A percentile compares a stretch with the other conserved stretches of the same genome.
These are phyloP conservation scores for Didymella exigua DNA, from an alignment of 2,329 filamentous ascomycete species.

Conservation along the genomic window DNA sequence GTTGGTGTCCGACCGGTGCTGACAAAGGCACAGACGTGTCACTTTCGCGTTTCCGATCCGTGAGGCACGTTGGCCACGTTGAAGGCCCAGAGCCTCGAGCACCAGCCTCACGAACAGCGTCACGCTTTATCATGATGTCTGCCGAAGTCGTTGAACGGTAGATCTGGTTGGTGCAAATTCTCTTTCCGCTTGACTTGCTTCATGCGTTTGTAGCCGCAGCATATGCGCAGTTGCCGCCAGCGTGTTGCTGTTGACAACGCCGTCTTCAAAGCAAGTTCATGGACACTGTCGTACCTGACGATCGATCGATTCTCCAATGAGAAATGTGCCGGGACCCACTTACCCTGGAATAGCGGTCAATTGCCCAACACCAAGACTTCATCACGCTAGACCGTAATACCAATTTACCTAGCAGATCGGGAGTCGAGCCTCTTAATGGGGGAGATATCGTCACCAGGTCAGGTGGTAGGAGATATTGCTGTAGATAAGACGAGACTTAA, in stretches of 20 bases:
- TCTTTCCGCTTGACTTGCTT: neutral
- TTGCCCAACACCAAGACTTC: conserved; percentile 15
- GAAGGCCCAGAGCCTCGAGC: neutral
- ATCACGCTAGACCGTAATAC: conserved; percentile 9
- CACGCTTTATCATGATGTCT: conserved; percentile 1
- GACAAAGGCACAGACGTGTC: conserved; percentile 13
- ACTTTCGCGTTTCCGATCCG: conserved; percentile 14
- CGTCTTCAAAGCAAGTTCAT: conserved; percentile 1
- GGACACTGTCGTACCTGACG: conserved; percentile 6
- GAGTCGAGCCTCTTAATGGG: conserved; percentile 7
- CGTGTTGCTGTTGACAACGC: conserved; percentile 7
- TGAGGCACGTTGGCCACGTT: conserved; percentile 14
- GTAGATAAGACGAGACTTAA: neutral
- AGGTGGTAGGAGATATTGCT: neutral
- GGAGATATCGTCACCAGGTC: conserved; percentile 6
- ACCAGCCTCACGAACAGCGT: neutral
- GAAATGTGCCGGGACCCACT: conserved; percentile 8
- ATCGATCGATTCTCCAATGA: conserved; percentile 13
- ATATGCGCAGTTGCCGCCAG: neutral
- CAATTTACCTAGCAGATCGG: conserved; percentile 7
- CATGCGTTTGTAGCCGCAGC: conserved; percentile 2
- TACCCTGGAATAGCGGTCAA: conserved; percentile 15
- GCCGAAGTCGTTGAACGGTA: neutral
- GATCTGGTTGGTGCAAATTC: neutral
- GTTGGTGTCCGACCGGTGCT: neutral